A percentile compares a stretch with the other conserved stretches of the same genome.
Conservation (phyloP, 129 eudicot species). For the Flaveria robusta region DNA sequence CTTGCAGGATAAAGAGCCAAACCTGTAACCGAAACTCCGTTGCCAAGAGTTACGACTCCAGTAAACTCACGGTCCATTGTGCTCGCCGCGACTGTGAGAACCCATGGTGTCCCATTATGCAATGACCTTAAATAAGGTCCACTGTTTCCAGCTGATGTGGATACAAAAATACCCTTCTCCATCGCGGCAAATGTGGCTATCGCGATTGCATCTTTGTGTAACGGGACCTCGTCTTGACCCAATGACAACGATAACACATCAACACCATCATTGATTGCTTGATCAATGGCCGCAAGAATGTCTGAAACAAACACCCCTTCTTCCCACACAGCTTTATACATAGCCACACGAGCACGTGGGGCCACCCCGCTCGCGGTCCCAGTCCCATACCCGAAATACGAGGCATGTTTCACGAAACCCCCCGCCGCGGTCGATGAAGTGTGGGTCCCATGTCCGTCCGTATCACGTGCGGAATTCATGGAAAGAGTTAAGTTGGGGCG, state of each 20-base stretch:
- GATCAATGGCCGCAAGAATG: slow-evolving; percentile 77
- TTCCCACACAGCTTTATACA: slow-evolving; percentile 74
- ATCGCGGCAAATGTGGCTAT: slow-evolving; percentile 72
- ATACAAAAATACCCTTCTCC: slow-evolving; percentile 77
- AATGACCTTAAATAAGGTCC: slow-evolving; percentile 58
- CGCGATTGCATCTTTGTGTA: slow-evolving; percentile 62
- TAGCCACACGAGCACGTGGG: slow-evolving; percentile 67
- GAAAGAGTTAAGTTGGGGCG: slow-evolving; percentile 48
- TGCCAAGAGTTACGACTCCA: slow-evolving; percentile 58
- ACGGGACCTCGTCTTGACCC: slow-evolving; percentile 46
- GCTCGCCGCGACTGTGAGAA: slow-evolving; percentile 74
- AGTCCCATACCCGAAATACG: slow-evolving; percentile 65
- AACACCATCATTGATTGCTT: slow-evolving; percentile 70
- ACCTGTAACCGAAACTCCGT: slow-evolving; percentile 50
- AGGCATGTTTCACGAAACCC: slow-evolving; percentile 45
- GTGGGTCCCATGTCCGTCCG: slow-evolving; percentile 83
- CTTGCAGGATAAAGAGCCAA: slow-evolving; percentile 57
- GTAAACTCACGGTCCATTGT: slow-evolving; percentile 61
- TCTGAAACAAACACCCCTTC: slow-evolving; percentile 60
- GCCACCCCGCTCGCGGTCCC: slow-evolving; percentile 70
- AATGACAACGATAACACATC: slow-evolving; percentile 68
- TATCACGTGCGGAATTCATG: slow-evolving; percentile 71
- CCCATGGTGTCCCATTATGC: slow-evolving; percentile 88
- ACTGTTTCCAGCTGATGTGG: slow-evolving; percentile 66
- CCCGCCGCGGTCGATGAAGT: slow-evolving; percentile 89